Evolutionary conservation across 331 rosid genomes (phyloP).

Genomic region (Rhamnella rubrinervis): DNA sequence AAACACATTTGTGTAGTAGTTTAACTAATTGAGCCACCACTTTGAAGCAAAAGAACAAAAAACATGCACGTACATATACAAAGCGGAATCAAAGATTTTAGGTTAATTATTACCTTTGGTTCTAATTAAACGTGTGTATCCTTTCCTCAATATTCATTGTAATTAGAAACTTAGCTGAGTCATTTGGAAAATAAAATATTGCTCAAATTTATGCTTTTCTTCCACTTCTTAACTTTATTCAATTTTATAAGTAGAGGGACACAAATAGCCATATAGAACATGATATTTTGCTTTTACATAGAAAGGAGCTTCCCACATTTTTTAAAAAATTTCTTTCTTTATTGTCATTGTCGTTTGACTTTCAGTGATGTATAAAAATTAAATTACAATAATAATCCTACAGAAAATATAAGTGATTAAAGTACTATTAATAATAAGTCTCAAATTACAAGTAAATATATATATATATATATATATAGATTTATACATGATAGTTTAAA

Average conservation of each 20-base stretch:
- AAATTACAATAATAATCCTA: too few species aligned
- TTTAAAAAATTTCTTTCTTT: too few species aligned
- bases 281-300: conserved; percentile 15
- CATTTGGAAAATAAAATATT: background rate
- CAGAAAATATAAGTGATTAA: too few species aligned
- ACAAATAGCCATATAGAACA: background rate
- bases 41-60: background rate
- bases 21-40: conserved; percentile 12
- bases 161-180: background rate
- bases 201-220: background rate
- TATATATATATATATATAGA: too few species aligned
- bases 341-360: too few species aligned
- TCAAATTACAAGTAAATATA: too few species aligned
- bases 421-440: too few species aligned
- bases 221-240: background rate
- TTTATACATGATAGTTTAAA: too few species aligned
- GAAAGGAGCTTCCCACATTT: background rate
- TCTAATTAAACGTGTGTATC: too few species aligned
- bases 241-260: background rate
- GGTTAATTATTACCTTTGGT: background rate
- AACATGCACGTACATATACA: background rate
- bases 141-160: background rate
- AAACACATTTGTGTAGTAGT: conserved; percentile 12
- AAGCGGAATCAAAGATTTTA: conserved; percentile 21
- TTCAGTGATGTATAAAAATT: too few species aligned